These are phyloP conservation scores for Hydnum rufescens DNA, from an alignment of 768 basidiomycete species.

Conservation along the genomic window DNA sequence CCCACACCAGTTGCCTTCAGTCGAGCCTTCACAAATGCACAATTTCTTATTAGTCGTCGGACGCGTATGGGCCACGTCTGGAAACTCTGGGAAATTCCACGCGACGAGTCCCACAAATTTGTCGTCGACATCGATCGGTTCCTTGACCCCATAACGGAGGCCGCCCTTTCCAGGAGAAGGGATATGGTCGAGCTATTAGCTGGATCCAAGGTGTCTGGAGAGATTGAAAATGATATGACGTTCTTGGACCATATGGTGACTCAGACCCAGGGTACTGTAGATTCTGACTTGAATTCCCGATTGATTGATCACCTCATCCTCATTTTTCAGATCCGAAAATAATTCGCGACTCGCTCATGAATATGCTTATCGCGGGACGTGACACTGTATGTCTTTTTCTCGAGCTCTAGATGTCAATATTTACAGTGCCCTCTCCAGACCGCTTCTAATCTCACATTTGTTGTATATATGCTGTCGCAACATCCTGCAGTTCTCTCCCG, in stretches of 20 bases:
- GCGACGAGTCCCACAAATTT: constrained; percentile 17
- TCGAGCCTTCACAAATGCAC: constrained; percentile 30
- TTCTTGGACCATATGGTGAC: constrained; percentile 50
- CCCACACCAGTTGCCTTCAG: too few relatives aligned
- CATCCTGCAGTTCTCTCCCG: constrained; percentile 27
- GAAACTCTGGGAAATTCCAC: constrained; percentile 25
- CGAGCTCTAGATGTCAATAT: neutral
- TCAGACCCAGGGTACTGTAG: constrained; percentile 35
- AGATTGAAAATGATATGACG: constrained; percentile 30
- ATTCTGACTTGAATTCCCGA: neutral
- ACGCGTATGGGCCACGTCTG: constrained; percentile 24
- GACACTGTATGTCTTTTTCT: constrained; percentile 47
- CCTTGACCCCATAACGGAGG: neutral
- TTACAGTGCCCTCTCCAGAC: constrained; percentile 15
- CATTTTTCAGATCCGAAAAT: constrained; percentile 31
- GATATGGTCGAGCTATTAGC: too few relatives aligned
- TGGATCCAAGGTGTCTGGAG: constrained; percentile 20
- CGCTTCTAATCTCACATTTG: constrained; percentile 32
- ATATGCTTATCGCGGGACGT: constrained; percentile 53
- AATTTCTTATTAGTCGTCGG: constrained; percentile 24
- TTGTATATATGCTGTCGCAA: constrained; percentile 33
- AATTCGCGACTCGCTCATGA: constrained; percentile 62
- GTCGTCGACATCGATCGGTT: constrained; percentile 2
- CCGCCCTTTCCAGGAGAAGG: constrained; percentile 1
- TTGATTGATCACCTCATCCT: neutral